phyloP scores from a whole-genome alignment of 768 basidiomycete species.

The Hortiboletus flavorubellus region DNA sequence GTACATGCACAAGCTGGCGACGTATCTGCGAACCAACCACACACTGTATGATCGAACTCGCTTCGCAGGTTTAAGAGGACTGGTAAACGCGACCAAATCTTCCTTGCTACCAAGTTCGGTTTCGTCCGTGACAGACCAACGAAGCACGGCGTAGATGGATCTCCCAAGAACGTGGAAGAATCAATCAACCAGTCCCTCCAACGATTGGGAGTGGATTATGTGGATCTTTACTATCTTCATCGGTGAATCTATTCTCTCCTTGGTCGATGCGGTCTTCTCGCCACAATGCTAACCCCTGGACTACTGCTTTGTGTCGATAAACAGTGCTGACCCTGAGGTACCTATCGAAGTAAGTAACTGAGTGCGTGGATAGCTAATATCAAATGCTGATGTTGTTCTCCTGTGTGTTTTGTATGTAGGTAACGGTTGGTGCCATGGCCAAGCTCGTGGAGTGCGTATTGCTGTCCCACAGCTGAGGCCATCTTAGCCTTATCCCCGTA shows the following conservation, averaged over 20 bases:
- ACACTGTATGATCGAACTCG: too few relatives aligned
- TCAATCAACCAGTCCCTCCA: slow-evolving; percentile 39
- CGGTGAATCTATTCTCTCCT: too few relatives aligned
- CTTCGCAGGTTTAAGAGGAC: not conserved
- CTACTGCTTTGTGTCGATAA: too few relatives aligned
- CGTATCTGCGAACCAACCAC: not conserved
- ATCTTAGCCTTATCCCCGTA: slow-evolving; percentile 9
- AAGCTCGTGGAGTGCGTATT: slow-evolving; percentile 46
- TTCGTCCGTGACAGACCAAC: slow-evolving; percentile 22
- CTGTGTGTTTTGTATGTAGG: slow-evolving; percentile 13
- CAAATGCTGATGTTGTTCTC: not conserved
- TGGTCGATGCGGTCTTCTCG: too few relatives aligned
- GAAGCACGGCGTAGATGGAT: slow-evolving; percentile 29
- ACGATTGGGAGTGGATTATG: slow-evolving; percentile 35
- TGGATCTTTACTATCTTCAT: too few relatives aligned
- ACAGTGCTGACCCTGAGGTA: too few relatives aligned
- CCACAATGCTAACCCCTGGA: too few relatives aligned
- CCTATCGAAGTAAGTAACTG: too few relatives aligned
- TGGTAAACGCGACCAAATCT: slow-evolving; percentile 36
- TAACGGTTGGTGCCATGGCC: slow-evolving; percentile 47
- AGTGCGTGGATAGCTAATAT: too few relatives aligned
- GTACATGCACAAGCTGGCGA: not conserved
- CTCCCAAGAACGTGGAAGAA: slow-evolving; percentile 40
- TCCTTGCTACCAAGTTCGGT: slow-evolving; percentile 63
- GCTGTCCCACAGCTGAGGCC: not conserved